Conservation (phyloP, 192 early-diverging fungal species). For the Linnemannia elongata region DNA sequence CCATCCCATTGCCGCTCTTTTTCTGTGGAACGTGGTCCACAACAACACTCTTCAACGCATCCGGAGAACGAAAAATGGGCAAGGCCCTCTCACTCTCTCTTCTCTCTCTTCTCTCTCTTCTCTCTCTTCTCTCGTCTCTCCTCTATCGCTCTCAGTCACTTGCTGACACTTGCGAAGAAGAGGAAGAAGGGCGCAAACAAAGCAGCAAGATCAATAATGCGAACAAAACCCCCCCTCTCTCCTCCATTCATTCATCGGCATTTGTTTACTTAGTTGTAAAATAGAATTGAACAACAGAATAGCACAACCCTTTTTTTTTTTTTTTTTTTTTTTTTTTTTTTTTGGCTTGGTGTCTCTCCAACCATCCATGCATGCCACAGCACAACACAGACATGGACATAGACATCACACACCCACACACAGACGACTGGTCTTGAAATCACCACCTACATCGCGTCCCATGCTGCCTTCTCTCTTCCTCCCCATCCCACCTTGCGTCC, state of each 20-base stretch:
- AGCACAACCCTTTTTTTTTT: background rate
- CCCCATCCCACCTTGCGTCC: background rate
- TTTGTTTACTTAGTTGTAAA: background rate
- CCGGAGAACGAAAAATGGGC: background rate
- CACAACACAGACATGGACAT: background rate
- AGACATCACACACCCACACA: background rate
- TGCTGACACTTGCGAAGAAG: no score
- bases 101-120: background rate
- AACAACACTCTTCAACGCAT: background rate
- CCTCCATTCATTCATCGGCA: background rate
- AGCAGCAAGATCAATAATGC: slow-evolving; percentile 1
- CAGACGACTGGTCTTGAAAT: background rate
- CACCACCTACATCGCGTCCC: background rate
- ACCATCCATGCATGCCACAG: slow-evolving; percentile 2
- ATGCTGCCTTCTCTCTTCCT: background rate
- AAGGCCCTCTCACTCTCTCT: background rate
- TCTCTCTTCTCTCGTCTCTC: background rate
- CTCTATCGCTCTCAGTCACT: background rate
- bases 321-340: background rate
- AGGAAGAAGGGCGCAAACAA: background rate
- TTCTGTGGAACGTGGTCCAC: slow-evolving; percentile 26
- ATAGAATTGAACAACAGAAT: background rate
- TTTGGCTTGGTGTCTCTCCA: background rate
- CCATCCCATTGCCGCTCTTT: slow-evolving; percentile 32
- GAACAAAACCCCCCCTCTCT: background rate